Base-by-base conservation (phyloP, 2,329 filamentous ascomycete species). In the Rhytidhysteron rufulum region DNA sequence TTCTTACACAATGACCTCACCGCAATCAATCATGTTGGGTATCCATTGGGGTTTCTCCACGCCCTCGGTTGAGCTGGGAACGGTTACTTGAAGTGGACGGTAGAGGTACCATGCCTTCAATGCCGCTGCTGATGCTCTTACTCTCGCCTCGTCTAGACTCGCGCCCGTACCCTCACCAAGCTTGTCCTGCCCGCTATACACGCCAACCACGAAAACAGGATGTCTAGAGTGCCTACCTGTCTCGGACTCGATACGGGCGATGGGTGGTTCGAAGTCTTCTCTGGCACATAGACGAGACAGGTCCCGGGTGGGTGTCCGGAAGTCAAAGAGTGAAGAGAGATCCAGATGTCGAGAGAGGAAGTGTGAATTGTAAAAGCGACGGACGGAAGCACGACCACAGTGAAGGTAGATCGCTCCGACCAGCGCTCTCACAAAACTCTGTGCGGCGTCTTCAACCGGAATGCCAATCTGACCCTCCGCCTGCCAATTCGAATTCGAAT, bases 41-140 rank as follows among this genome's bases (percentile, higher is more conserved):
- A 68, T 72, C 72, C 76, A 81, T 19, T 57, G 57, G 20, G 55
- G 53, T 34, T 62, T 58, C 17, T 57, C 51, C 32, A 55, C 54
- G 8, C 61, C 57, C 27, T 61, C 65, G 47, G 61, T 71, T 46
- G 74, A 73, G 49, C 72, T 78, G 19, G 78, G 77, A 39, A 78
- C 58, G 22, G 69, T 68, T 5, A 71, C 65, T 18, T 73, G 63
- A 24, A 78, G 60, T 1, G 93, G 91, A 63, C 83, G 90, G 72
- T 98, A 98, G 39, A 98, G 74, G 67, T 98, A 98, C 93, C 93
- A 98, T 5, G 84, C 77, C 75, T 95, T 95, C 59, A 98, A 74
- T 15, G 89, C 83, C 48, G 85, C 83, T 57, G 94, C 90, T 27
- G 87, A 82, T 16, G 93, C 93, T 63, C 87, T 79, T 48, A 79